These are phyloP conservation scores for Catunica adiposa DNA, from an alignment of 2,329 filamentous ascomycete species.

Conservation along the genomic window DNA sequence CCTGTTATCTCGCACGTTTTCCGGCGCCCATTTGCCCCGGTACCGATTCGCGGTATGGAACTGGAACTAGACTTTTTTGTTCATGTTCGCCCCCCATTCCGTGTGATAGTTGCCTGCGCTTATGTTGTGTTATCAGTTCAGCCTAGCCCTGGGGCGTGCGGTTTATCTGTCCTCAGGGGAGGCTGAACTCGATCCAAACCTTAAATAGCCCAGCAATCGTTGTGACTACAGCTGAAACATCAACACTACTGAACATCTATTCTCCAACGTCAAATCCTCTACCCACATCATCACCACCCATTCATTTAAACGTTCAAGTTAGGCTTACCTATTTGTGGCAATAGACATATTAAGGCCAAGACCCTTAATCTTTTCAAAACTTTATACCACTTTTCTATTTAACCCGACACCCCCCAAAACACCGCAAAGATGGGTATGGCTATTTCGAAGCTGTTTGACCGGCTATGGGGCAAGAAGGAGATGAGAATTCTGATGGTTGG, in stretches of 20 bases:
- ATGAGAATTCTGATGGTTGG: conserved; percentile 99
- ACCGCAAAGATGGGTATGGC: conserved; percentile 67
- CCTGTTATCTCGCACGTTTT: neutral
- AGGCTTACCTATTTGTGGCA: conserved; percentile 3
- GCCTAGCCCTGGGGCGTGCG: conserved; percentile 13
- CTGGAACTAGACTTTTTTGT: neutral
- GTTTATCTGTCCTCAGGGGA: conserved; percentile 15
- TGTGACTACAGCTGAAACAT: neutral
- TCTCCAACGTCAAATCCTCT: conserved; percentile 4
- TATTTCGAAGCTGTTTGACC: conserved; percentile 92
- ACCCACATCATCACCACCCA: neutral
- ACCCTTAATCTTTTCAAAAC: conserved; percentile 10
- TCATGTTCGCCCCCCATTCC: conserved; percentile 2
- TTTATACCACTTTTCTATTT: conserved; percentile 10
- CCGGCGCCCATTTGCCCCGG: neutral
- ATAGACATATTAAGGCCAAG: conserved; percentile 10
- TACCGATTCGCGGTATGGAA: neutral
- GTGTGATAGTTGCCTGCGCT: neutral
- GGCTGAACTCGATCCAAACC: conserved; percentile 9
- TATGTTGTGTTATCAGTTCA: conserved; percentile 8
- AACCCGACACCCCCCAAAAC: conserved; percentile 18
- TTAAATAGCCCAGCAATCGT: conserved; percentile 12
- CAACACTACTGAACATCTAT: neutral
- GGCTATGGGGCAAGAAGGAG: conserved; percentile 98
- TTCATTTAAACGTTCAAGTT: neutral